Evolutionary conservation across 169 alveolate genomes (phyloP), one percentile per base, ranked within the genome.

Genomic region (Toxoplasma gondii): DNA sequence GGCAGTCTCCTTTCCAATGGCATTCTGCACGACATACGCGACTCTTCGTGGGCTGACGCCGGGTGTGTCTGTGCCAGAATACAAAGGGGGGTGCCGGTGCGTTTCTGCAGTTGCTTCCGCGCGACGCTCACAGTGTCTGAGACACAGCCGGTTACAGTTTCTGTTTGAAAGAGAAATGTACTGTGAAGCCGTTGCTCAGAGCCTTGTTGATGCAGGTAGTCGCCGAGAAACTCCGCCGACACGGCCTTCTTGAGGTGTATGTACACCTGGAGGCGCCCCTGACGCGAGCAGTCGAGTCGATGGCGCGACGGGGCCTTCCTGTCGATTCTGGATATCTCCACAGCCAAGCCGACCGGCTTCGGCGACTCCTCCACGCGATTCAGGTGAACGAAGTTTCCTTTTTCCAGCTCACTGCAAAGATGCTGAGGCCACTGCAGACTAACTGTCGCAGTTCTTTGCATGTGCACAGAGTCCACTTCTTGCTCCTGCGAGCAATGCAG

Each of bases 241-340:
- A n/a, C 39, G 86, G 86, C 29, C 86, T 78, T 4, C 86, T 36
- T 78, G 86, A 78, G 86, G 86, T 78, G 86, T 78, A 78, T n/a
- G 44, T 78, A 78, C 86, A 78, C 86, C 86, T 78, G 45, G 86
- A 78, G 44, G 43, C 45, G 22, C 86, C 86, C 27, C 86, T 78
- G 19, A 45, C 49, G 39, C 86, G 49, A 19, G 45, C 29, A 1
- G 49, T 78, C 86, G n/a, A 16, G 5, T 17, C 39, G 44, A 78
- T 78, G 45, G 43, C 44, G 45, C 39, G 86, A 7, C 86, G 45
- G 27, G 86, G 86, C 39, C n/a, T 78, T 12, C 86, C 86, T 2
- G 43, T 78, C 44, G n/a, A n/a, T 38, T 16, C 45, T 0, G 49
- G 45, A 1, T 78, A 24, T 45, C 86, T 78, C 45, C 5, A 7